Evolutionary conservation across 192 early-diverging fungal species (phyloP).

Genomic region (Coemansia sp.): DNA sequence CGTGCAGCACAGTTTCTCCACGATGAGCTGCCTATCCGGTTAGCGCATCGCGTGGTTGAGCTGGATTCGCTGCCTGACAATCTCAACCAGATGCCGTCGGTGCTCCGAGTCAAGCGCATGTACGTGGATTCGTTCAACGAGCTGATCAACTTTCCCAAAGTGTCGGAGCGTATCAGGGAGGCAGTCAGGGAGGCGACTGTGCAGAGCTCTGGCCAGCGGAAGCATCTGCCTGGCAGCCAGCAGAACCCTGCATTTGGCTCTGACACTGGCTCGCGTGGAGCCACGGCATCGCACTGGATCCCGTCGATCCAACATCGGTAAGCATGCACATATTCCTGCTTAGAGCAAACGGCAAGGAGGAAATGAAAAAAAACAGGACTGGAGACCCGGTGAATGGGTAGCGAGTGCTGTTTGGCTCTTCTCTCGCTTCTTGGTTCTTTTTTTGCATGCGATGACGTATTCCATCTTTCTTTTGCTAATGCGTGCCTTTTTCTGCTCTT

Average conservation of each 20-base stretch:
- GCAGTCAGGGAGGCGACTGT: conserved; percentile 35
- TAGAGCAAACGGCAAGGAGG: too few relatives aligned
- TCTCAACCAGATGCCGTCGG: conserved; percentile 85
- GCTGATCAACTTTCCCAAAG: conserved; percentile 40
- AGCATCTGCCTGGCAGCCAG: conserved; percentile 32
- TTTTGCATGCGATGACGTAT: neutral
- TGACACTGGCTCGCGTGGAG: conserved; percentile 12
- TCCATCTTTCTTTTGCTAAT: neutral
- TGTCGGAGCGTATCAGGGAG: conserved; percentile 34
- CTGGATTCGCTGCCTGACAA: conserved; percentile 84
- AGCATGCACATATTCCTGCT: conserved; percentile 4
- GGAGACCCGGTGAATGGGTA: too few relatives aligned
- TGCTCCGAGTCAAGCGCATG: conserved; percentile 90
- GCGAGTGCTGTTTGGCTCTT: too few relatives aligned
- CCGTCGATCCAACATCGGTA: conserved; percentile 50
- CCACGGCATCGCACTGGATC: conserved; percentile 47
- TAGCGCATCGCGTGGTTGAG: conserved; percentile 93
- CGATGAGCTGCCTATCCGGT: conserved; percentile 89
- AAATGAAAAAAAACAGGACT: too few relatives aligned
- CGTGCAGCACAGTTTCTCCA: conserved; percentile 76
- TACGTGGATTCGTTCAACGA: conserved; percentile 87
- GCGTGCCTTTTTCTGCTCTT: neutral
- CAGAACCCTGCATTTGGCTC: conserved; percentile 17
- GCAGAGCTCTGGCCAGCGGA: conserved; percentile 8
- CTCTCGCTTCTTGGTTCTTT: neutral